Base-by-base conservation (phyloP, 129 eudicot species). In the Artemisia argyi region DNA sequence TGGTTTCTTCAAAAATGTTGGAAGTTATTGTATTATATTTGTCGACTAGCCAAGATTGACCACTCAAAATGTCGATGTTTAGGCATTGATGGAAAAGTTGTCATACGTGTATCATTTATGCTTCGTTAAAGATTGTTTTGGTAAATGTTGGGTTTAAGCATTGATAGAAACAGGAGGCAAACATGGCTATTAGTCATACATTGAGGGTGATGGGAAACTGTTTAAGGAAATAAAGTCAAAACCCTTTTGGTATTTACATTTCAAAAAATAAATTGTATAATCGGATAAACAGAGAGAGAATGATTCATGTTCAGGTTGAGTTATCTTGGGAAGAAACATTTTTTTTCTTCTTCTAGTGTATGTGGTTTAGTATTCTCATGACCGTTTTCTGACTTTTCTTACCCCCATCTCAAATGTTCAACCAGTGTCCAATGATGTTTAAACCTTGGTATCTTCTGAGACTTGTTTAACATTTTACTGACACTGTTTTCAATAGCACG, bases 1-100 rank as follows among this genome's bases (percentile, higher is more conserved):
- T 18, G 47, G 49, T 74, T 54, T 74, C 50, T 46, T 61, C n/a
- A 42, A 60, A 28, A 60, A 46, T 24, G 68, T 47, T 28, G 57
- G 2, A 11, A 26, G 30, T 66, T 11, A 11, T 46, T 12, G 15
- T 4, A 11, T 4, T 55, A 59, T 8, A 20, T 5, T n/a, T 24
- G 0, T 64, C 47, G 47, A 64, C 49, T 75, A 65, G 66, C 60
- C 77, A 73, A 49, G 20, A 61, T 50, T 73, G 77, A 61, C 61
- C 18, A 47, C n/a, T n/a, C n/a, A n/a, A n/a, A n/a, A n/a, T 57
- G 66, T 74, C 58, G 48, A 53, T 26, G 22, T 66, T 54, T 56
- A 66, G 50, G 61, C 60, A 73, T 64, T 24, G 73, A 66, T 56
- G 73, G 54, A 44, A 66, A 75, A 54, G 64, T 30, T 75, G 30